Conservation (phyloP, 1,284 basidiomycete species). For the Acaromyces ingoldii region DNA sequence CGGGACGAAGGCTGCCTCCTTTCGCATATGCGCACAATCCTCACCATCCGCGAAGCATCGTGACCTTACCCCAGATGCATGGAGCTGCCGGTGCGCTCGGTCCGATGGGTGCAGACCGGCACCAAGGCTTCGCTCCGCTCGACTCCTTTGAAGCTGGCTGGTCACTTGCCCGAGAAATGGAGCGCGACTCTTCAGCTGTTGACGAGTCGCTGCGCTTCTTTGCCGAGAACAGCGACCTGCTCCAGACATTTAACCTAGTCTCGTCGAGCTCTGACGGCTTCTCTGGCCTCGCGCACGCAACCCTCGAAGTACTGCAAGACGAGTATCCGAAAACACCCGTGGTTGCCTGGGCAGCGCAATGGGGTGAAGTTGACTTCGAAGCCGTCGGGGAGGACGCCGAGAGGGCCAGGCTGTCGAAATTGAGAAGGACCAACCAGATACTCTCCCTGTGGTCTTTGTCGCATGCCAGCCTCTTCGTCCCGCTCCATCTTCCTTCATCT, state of each 20-base stretch:
- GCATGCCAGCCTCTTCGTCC: constrained; percentile 22
- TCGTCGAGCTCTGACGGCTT: constrained; percentile 38
- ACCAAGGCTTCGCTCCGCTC: constrained; percentile 23
- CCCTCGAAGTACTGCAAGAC: constrained; percentile 32
- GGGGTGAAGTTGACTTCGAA: not conserved
- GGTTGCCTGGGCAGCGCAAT: constrained; percentile 24
- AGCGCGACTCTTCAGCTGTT: constrained; percentile 27
- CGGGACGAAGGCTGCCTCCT: too few relatives aligned
- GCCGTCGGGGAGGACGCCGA: not conserved
- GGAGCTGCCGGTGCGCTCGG: not conserved
- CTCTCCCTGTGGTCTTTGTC: constrained; percentile 16
- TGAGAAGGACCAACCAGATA: constrained; percentile 36
- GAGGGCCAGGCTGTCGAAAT: constrained; percentile 10
- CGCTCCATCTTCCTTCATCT: constrained; percentile 10
- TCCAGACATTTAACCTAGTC: constrained; percentile 39
- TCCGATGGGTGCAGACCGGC: constrained; percentile 20
- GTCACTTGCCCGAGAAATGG: constrained; percentile 6
- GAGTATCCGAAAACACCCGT: constrained; percentile 37
- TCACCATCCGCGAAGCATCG: not conserved
- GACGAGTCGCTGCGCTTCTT: constrained; percentile 44
- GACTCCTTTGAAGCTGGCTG: constrained; percentile 6
- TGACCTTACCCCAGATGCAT: not conserved
- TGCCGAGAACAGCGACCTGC: constrained; percentile 39
- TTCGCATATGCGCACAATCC: constrained; percentile 7
- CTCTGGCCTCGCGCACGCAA: constrained; percentile 24